Conservation (phyloP, 2,329 filamentous ascomycete species). For the Aureobasidium lini region DNA sequence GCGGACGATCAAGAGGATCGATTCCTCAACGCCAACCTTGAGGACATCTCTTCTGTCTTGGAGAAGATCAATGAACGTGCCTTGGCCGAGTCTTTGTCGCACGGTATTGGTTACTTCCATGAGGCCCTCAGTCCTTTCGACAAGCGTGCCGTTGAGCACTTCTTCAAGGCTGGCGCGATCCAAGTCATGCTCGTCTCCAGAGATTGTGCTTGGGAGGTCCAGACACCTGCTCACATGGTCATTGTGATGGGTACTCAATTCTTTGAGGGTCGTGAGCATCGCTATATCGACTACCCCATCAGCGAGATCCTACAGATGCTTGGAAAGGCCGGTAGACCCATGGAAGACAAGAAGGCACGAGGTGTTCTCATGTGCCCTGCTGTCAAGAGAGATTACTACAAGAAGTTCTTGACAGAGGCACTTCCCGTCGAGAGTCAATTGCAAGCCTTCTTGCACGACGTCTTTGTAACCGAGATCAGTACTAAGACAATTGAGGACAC, state of each 20-base stretch:
- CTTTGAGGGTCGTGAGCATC: conserved; percentile 91
- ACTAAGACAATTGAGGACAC: conserved; percentile 92
- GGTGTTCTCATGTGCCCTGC: conserved; percentile 95
- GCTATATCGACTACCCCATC: conserved; percentile 92
- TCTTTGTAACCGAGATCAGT: conserved; percentile 94
- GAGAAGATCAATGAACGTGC: conserved; percentile 78
- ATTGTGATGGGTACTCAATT: conserved; percentile 97
- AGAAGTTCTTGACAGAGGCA: conserved; percentile 95
- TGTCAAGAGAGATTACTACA: conserved; percentile 95
- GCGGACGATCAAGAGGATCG: conserved; percentile 88
- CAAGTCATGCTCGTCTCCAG: conserved; percentile 76
- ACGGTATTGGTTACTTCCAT: conserved; percentile 95
- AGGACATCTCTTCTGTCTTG: conserved; percentile 75
- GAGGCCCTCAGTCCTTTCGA: conserved; percentile 84
- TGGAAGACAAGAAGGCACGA: conserved; percentile 70
- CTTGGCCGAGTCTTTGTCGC: conserved; percentile 79
- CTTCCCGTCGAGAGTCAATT: conserved; percentile 92
- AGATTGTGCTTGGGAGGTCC: conserved; percentile 93
- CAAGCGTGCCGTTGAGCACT: conserved; percentile 86
- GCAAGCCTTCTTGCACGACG: conserved; percentile 85
- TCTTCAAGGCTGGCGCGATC: conserved; percentile 83
- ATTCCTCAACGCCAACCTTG: conserved; percentile 77
- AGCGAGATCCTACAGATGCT: conserved; percentile 98
- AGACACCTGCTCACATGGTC: conserved; percentile 80
- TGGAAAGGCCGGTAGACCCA: conserved; percentile 76